Percentiles rank a stretch among this genome's conserved stretches.
Evolutionary conservation across 192 early-diverging fungal species (phyloP).

Genomic region (Backusella tarrabulga): DNA sequence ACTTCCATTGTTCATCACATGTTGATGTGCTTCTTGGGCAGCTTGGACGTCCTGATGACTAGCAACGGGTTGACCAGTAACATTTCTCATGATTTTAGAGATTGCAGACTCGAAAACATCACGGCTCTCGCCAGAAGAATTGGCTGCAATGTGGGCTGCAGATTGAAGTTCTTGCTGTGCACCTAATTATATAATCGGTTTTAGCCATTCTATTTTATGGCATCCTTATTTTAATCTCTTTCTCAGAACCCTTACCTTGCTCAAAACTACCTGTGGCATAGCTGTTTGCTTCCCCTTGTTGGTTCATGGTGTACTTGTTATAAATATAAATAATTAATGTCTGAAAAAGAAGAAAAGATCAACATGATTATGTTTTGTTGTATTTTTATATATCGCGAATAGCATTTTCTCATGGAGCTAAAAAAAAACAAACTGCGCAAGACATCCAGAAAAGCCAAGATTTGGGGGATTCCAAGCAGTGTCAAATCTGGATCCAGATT

Average conservation of each 20-base stretch:
- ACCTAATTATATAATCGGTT: background rate
- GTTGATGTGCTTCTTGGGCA: slow-evolving; percentile 15
- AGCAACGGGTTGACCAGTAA: slow-evolving; percentile 6
- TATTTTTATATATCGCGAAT: background rate
- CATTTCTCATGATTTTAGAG: slow-evolving; percentile 8
- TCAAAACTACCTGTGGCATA: background rate
- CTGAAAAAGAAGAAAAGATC: background rate
- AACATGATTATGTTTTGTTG: background rate
- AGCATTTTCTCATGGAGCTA: background rate
- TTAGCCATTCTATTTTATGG: background rate
- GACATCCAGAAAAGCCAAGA: background rate
- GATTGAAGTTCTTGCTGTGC: background rate
- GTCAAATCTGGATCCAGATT: background rate
- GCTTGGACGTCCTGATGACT: slow-evolving; percentile 13
- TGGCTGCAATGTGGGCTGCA: background rate
- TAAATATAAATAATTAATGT: background rate
- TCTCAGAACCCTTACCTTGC: background rate
- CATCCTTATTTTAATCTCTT: background rate
- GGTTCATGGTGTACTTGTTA: background rate
- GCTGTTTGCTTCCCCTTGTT: background rate
- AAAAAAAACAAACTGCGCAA: background rate
- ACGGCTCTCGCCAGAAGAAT: slow-evolving; percentile 11
- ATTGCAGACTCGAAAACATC: slow-evolving; percentile 15
- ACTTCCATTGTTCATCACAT: slow-evolving; percentile 11
- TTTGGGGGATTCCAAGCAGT: background rate